Base-by-base conservation (phyloP, 768 basidiomycete species). In the Tylopilus balloui region DNA sequence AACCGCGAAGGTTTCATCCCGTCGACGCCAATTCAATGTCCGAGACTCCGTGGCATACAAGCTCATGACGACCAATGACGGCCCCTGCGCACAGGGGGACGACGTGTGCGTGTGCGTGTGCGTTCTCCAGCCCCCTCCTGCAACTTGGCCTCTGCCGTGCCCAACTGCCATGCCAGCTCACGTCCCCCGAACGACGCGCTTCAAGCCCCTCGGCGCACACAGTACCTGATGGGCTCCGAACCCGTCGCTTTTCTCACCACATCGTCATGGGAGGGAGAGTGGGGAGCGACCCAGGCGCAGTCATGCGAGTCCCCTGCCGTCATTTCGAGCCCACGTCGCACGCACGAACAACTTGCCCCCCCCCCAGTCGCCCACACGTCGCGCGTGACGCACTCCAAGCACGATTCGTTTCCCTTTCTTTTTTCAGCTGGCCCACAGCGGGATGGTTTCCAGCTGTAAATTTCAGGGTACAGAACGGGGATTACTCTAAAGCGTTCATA, bases 401-500 rank as follows among this genome's bases (percentile, higher is more conserved):
- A n/a, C n/a, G n/a, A n/a, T n/a, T n/a, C n/a, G n/a, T n/a, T n/a
- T n/a, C n/a, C n/a, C n/a, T n/a, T n/a, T n/a, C n/a, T n/a, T n/a
- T n/a, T n/a, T n/a, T n/a, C 50, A 48, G 28, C 50, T 45, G 28
- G 52, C 54, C 52, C 42, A 4, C 32, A 34, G n/a, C n/a, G n/a
- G 32, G 32, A 7, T 17, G 32, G 37, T 49, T 52, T 40, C 24
- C 54, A 34, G 32, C 32, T 34, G 32, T 54, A 38, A 65, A 58
- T 55, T 59, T 61, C 63, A 64, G 64, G 64, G 62, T 52, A 24
- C n/a, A 2, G 11, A 46, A 49, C 64, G 65, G 64, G 65, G 65
- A 65, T 67, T 65, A 65, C 65, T 54, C 54, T 63, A 45, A 53
- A 47, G 34, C 54, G 47, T 48, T 53, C 57, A 55, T 52, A 57